Percentiles rank a stretch among this genome's conserved stretches.
Evolutionary conservation across 352 stramenopile species (phyloP).

Genomic region (Globisporangium paroecandrum): DNA sequence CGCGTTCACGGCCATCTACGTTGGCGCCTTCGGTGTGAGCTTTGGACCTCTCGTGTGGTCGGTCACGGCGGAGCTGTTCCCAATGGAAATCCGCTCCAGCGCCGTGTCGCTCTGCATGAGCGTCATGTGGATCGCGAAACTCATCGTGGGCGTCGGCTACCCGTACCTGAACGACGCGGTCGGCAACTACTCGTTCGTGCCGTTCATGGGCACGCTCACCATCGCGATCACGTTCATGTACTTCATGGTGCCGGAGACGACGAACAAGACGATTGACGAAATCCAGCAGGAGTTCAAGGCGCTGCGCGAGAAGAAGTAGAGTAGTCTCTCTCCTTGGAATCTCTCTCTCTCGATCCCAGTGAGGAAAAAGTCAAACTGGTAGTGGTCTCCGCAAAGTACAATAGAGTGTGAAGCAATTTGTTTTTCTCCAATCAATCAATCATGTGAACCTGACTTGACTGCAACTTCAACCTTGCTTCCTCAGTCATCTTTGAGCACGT

Average conservation of each 20-base stretch:
- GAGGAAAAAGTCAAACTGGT: neutral
- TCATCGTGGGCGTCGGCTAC: conserved; percentile 41
- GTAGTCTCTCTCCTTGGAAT: neutral
- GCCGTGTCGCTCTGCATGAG: conserved; percentile 38
- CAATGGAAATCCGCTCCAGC: conserved; percentile 24
- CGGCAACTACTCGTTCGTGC: conserved; percentile 34
- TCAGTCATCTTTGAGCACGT: too few relatives aligned
- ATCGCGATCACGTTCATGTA: conserved; percentile 30
- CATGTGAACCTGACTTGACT: too few relatives aligned
- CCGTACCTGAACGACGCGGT: conserved; percentile 34
- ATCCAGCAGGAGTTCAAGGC: conserved; percentile 42
- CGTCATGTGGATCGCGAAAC: conserved; percentile 41
- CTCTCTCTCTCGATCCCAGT: neutral
- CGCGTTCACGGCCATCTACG: conserved; percentile 46
- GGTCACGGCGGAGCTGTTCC: conserved; percentile 32
- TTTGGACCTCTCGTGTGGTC: conserved; percentile 46
- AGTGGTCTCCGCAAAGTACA: neutral
- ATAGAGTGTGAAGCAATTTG: neutral
- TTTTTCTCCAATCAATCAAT: too few relatives aligned
- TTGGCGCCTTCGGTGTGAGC: conserved; percentile 39
- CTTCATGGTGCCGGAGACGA: conserved; percentile 45
- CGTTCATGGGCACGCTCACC: conserved; percentile 34
- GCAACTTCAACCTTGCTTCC: too few relatives aligned
- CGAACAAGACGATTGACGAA: conserved; percentile 51
- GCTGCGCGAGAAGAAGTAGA: conserved; percentile 15